Evolutionary conservation across 2,329 filamentous ascomycete species (phyloP), one percentile per base, ranked within the genome.

Genomic region (Exophiala phaeomuriformis): DNA sequence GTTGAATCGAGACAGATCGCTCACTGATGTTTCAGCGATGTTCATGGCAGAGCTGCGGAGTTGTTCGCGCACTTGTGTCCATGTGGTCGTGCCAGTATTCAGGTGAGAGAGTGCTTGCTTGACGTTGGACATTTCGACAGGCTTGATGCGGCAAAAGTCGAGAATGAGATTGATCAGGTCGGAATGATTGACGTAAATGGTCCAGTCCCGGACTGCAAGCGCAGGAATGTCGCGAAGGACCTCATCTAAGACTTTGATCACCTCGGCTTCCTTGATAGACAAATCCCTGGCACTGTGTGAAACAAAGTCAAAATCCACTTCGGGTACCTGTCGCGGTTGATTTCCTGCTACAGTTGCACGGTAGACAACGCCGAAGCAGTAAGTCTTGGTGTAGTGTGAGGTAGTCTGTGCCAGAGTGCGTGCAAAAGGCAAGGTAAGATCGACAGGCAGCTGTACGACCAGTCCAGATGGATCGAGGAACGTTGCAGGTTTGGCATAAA

Each of bases 261-360:
- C 85, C 69, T 97, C 91, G 0, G 91, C 91, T 69, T 98, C 93
- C 64, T 95, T 94, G 52, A 96, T 70, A 1, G 90, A 85, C 43
- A 95, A 75, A 64, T 97, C 90, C 3, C 90, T 71, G 1, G 85
- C 85, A 62, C 90, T 84, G 42, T 82, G 80, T 0, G 90, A 91
- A n/a, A 95, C 80, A 55, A 98, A 90, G 69, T 98, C 93, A 67
- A 97, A 98, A 67, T 97, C 90, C 2, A 94, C 90, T 66, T 97
- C 93, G 6, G 88, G 86, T 66, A 88, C 86, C 64, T 85, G 86
- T 52, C 80, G 79, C 4, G 93, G 93, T 62, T 95, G 87, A 1
- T 88, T 87, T 5, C 88, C 90, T 51, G 83, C 84, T 46, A 83
- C 77, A 43, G 80, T 83, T 28, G 55, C 47, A 31, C 93, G 82